Evolutionary conservation across 257 asterid species (phyloP), one percentile per base, ranked within the genome.

Genomic region (Solanum rostratum): DNA sequence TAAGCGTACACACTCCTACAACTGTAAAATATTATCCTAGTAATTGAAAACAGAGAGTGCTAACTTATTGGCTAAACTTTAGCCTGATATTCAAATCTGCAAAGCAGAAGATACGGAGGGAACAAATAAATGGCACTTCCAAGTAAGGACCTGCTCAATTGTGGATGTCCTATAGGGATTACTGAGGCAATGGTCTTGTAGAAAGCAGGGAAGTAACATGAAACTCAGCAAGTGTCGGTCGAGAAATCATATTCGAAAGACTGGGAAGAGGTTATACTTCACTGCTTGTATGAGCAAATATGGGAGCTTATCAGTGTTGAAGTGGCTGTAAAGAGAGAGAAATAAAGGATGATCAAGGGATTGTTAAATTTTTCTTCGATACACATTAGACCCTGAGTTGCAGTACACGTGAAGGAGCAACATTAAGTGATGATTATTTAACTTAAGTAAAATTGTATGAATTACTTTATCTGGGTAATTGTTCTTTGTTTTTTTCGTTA

Each of bases 271-370:
- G 57, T 46, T 86, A 78, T 90, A 94, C 97, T 91, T 88, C 11
- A 91, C 93, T 6, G 97, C 97, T 62, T 94, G 93, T 85, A 93
- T 93, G n/a, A 92, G 93, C 90, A 93, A 87, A 83, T 96, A 93
- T 19, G 92, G 89, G 87, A 93, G 92, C 70, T 90, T 88, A 50
- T 92, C 97, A 0, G 97, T 93, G 87, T 93, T 95, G 83, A 92
- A 94, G 90, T 94, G 93, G 70, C 91, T 84, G 85, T 94, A 94
- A 70, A 92, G 86, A 18, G 93, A 91, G 14, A 97, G 97, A 89
- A 94, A 92, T 83, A 94, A 94, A 0, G 97, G 97, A 90, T 94
- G 97, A 71, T 93, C 97, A 24, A 93, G 88, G 82, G 92, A 87
- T 89, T 90, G 93, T 87, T 92, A 86, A 79, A 94, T 94, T 66